Base-by-base conservation (phyloP, 176 grass and related monocot species). In the Cenchrus purpureus region DNA sequence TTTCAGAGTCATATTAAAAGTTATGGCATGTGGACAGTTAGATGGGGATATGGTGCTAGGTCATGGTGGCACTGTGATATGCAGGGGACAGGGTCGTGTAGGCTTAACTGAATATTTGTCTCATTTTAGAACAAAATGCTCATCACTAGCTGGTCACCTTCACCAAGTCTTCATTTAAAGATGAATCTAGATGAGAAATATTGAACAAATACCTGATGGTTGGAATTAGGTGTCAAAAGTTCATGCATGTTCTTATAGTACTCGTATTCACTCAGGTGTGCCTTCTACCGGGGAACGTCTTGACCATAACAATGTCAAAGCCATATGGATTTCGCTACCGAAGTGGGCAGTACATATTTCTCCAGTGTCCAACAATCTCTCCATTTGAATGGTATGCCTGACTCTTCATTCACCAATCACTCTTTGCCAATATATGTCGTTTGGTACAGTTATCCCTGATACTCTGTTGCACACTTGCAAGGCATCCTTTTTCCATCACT, bases 401-500 rank as follows among this genome's bases (percentile, higher is more conserved):
- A 37, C 25, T 13, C 60, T 70, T 19, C 78, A 13, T 75, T 32
- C 78, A 16, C 25, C 16, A 20, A 78, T 60, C 32, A 76, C 7
- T 48, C 8, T 71, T n/a, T 76, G 17, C 20, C 6, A 20, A 25
- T 40, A 46, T 66, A 10, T 8, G 6, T 4, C 45, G 17, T 68
- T 32, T 74, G 22, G 20, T 16, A 46, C 13, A 67, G 9, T 76
- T 78, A 53, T 84, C 43, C 10, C 65, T 57, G 62, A 15, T 20
- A 44, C 48, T 68, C 28, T 7, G 55, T 49, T 78, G 17, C 42
- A 53, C 56, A 40, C 34, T 12, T 2, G 31, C 72, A 81, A 98
- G 95, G 95, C 95, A 98, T 57, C 92, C 94, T 78, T 97, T 95
- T 45, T 93, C 92, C 84, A 98, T 98, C 65, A 98, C 95, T 51